Conservation (phyloP, 495 filamentous ascomycete species). For the Terfezia boudieri region DNA sequence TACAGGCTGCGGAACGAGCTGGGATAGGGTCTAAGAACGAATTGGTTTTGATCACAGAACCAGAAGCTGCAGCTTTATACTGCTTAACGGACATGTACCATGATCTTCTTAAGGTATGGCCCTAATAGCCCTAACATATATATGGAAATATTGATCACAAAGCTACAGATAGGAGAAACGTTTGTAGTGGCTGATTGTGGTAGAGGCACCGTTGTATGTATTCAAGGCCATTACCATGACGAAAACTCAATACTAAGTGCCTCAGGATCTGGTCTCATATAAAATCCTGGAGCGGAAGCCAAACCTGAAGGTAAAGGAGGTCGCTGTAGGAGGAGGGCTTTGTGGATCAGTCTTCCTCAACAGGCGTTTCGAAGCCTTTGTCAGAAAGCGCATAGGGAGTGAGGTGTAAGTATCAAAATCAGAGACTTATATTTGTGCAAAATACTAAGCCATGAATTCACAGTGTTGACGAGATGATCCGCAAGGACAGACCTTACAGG, state of each 20-base stretch:
- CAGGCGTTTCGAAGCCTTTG: conserved; percentile 5
- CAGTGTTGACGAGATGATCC: conserved; percentile 41
- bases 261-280: conserved; percentile 24
- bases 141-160: neutral
- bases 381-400: conserved; percentile 3
- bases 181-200: conserved; percentile 54
- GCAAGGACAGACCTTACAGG: conserved; percentile 36
- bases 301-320: conserved; percentile 1
- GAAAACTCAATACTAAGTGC: neutral
- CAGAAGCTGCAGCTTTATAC: conserved; percentile 20
- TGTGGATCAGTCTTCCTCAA: conserved; percentile 7
- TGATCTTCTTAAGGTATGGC: conserved; percentile 3
- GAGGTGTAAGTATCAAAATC: conserved; percentile 13
- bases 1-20: conserved; percentile 25
- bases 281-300: conserved; percentile 26
- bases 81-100: conserved; percentile 4
- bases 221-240: neutral
- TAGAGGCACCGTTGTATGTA: conserved; percentile 37
- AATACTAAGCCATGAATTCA: conserved; percentile 26
- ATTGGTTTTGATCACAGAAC: conserved; percentile 35
- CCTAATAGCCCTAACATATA: neutral
- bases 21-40: conserved; percentile 27
- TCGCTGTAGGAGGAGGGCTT: conserved; percentile 3
- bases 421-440: conserved; percentile 27
- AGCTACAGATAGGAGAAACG: conserved; percentile 32